Evolutionary conservation across 2,329 filamentous ascomycete species (phyloP).

Genomic region (Clonostachys sp.): DNA sequence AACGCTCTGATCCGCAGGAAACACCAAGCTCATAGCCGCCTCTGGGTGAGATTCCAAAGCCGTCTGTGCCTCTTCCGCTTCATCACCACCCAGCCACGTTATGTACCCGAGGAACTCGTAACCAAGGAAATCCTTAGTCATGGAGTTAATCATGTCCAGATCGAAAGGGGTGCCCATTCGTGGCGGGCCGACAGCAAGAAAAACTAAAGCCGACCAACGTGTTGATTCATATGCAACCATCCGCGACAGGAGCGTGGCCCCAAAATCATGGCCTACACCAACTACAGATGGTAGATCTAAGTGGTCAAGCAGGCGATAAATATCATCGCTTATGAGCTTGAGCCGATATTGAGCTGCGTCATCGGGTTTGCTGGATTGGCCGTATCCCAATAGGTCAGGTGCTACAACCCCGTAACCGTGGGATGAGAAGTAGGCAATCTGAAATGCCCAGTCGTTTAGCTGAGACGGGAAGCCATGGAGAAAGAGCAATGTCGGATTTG

Average conservation of each 20-base stretch:
- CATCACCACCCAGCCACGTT: constrained; percentile 13
- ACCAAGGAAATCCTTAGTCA: constrained; percentile 19
- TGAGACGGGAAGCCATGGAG: constrained; percentile 45
- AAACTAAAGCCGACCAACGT: constrained; percentile 11
- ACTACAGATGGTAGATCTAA: constrained; percentile 24
- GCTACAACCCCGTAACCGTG: constrained; percentile 35
- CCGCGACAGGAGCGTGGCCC: constrained; percentile 20
- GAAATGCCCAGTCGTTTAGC: constrained; percentile 33
- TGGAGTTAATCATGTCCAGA: constrained; percentile 18
- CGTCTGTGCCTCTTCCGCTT: constrained; percentile 5
- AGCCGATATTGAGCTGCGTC: constrained; percentile 19
- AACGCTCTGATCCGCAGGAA: constrained; percentile 11
- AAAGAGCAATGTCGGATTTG: constrained; percentile 31
- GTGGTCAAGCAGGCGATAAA: constrained; percentile 23
- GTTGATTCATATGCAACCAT: constrained; percentile 15
- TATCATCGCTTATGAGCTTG: constrained; percentile 21
- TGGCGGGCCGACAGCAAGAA: constrained; percentile 21
- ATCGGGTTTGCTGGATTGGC: constrained; percentile 21
- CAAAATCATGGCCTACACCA: constrained; percentile 34
- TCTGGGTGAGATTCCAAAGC: constrained; percentile 14
- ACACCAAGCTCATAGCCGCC: constrained; percentile 19
- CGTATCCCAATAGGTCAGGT: constrained; percentile 33
- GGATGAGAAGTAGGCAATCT: constrained; percentile 23
- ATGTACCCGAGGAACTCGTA: constrained; percentile 24
- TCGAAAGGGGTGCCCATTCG: constrained; percentile 18